Base-by-base conservation (phyloP, 495 filamentous ascomycete genomes). In the Hyaloscypha bicolor region DNA sequence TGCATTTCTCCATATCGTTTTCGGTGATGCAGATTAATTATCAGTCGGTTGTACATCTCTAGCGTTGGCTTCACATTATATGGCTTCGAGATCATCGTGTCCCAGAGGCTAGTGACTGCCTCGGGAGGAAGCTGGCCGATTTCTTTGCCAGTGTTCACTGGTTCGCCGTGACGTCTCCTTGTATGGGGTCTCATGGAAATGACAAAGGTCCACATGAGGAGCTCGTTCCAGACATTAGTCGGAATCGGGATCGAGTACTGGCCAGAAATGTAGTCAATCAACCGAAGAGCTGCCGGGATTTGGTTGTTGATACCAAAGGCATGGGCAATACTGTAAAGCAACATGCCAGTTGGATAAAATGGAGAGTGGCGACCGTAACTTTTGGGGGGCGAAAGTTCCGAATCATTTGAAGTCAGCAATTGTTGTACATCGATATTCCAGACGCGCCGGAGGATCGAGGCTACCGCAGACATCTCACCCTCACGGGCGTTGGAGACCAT, bases 151-250 rank as follows among this genome's bases (percentile, higher is more conserved):
- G 59, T 66, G 14, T 59, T 35, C 31, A 21, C 22, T 60, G 21
- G 35, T 62, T 48, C 31, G n/a, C 14, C 35, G 35, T 16, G 12
- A 30, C 37, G 35, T 48, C 29, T 45, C 29, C 33, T 21, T 25
- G 9, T 30, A 6, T 21, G 67, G 30, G 69, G 69, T 58, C 75
- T 71, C 32, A 63, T 69, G 32, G 82, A 76, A 19, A 87, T 73
- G 12, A 86, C 78, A 69, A 81, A 91, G 3, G 87, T 82, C 76
- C 88, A 84, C 63, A 87, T 80, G 31, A 91, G 76, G 9, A 92
- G 71, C 53, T 87, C 81, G 4, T 69, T 66, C 89, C 89, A 91
- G 21, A 84, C 77, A 12, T 76, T 67, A 6, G 66, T 33, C 1
- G 83, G 67, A 62, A 92, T 82, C 0, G 68, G 37, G 19, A 91